A percentile compares a stretch with the other conserved stretches of the same genome.
Conservation (phyloP, 1,284 basidiomycete genomes). For the Apiotrichum porosum region DNA sequence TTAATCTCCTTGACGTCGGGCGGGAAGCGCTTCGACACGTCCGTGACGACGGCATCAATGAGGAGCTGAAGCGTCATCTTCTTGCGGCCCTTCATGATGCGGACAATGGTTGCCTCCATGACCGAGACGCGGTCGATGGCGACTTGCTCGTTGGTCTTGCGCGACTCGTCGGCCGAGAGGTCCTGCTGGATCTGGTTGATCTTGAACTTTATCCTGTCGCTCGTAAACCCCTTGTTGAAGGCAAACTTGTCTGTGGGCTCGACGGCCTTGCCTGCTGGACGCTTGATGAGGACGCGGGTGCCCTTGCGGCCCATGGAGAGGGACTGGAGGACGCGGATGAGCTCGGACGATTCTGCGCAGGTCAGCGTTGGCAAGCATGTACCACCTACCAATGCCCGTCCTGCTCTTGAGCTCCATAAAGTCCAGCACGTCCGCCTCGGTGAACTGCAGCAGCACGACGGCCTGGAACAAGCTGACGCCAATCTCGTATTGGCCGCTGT, state of each 20-base stretch:
- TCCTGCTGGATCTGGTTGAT: conserved; percentile 96
- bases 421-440: conserved; percentile 56
- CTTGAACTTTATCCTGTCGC: conserved; percentile 72
- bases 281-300: conserved; percentile 72
- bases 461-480: conserved; percentile 88
- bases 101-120: conserved; percentile 88
- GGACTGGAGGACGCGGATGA: conserved; percentile 81
- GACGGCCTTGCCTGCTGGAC: conserved; percentile 74
- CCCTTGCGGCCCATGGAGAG: conserved; percentile 81
- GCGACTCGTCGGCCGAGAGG: conserved; percentile 80
- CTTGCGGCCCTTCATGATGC: conserved; percentile 89
- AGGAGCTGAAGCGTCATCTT: conserved; percentile 73
- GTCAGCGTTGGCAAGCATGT: background rate
- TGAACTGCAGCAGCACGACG: conserved; percentile 84
- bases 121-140: conserved; percentile 79
- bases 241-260: conserved; percentile 68
- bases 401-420: conserved; percentile 66
- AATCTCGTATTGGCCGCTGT: conserved; percentile 71
- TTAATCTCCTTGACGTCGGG: conserved; percentile 66
- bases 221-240: conserved; percentile 79
- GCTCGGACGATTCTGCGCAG: conserved; percentile 62
- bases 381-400: conserved; percentile 67
- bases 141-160: conserved; percentile 74
- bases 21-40: conserved; percentile 59
- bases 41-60: conserved; percentile 53